A percentile compares a stretch with the other conserved stretches of the same genome.
Conservation (phyloP, 225 moss, liverwort and hornwort genomes). For the Sphagnum tenellum region DNA sequence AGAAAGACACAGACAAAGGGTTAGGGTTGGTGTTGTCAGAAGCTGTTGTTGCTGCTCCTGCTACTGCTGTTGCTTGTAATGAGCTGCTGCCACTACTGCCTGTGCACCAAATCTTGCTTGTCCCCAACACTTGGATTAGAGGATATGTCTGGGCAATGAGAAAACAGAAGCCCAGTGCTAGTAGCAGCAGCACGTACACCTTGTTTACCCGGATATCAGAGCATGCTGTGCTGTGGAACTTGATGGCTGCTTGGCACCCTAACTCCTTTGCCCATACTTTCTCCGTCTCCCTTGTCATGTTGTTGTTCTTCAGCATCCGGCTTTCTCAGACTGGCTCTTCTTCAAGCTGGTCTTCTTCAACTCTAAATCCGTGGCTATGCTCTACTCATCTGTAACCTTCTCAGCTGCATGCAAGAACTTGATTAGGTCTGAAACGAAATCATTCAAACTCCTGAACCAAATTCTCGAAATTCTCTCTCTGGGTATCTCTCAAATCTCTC, state of each 20-base stretch:
- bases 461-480: no score
- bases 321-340: no score
- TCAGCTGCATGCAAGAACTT: no score
- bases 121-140: conserved; percentile 9
- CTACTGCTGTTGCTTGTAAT: background rate
- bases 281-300: conserved; percentile 17
- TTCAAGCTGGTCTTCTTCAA: no score
- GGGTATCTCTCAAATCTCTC: no score
- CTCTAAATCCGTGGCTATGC: no score
- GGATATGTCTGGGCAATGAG: conserved; percentile 33
- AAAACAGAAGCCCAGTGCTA: conserved; percentile 17
- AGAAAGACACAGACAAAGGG: conserved; percentile 2
- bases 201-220: conserved; percentile 29
- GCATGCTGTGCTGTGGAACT: conserved; percentile 33
- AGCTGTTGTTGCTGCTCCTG: no score
- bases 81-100: background rate
- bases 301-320: no score
- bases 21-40: background rate
- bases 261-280: conserved; percentile 39
- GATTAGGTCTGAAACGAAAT: no score
- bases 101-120: conserved; percentile 15
- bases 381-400: no score
- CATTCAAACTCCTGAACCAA: no score
- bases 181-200: conserved; percentile 20
- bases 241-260: conserved; percentile 42